Conservation (phyloP, 2,329 filamentous ascomycete species). For the Penicillium sp. region DNA sequence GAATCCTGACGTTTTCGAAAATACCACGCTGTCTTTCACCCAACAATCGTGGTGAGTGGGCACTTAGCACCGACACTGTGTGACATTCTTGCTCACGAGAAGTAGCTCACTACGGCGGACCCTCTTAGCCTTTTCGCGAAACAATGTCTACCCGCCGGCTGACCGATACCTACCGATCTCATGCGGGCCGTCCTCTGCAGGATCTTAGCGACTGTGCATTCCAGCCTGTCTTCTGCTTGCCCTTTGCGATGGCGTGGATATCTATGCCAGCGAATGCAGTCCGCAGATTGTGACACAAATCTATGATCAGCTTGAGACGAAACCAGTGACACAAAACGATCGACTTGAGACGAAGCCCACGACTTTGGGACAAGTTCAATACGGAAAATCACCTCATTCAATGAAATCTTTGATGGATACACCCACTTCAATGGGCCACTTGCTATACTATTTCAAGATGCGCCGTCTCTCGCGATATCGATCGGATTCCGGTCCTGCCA, state of each 20-base stretch:
- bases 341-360: too few species aligned
- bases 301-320: neutral
- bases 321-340: too few species aligned
- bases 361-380: too few species aligned
- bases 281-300: neutral
- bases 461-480: too few species aligned
- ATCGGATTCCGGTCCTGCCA: too few species aligned
- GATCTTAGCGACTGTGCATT: too few species aligned
- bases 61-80: too few species aligned
- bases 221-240: neutral
- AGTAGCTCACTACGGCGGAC: neutral
- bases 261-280: neutral
- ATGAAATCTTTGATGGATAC: too few species aligned
- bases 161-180: neutral
- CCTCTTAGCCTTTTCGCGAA: neutral
- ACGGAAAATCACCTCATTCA: too few species aligned
- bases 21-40: neutral
- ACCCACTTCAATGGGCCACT: too few species aligned
- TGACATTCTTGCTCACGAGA: neutral
- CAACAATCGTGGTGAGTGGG: too few species aligned
- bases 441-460: too few species aligned
- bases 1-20: neutral
- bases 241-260: neutral
- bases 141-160: neutral
- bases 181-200: neutral